Evolutionary conservation across 768 basidiomycete species (phyloP).

Genomic region (Krasilnikovozyma curviuscula): DNA sequence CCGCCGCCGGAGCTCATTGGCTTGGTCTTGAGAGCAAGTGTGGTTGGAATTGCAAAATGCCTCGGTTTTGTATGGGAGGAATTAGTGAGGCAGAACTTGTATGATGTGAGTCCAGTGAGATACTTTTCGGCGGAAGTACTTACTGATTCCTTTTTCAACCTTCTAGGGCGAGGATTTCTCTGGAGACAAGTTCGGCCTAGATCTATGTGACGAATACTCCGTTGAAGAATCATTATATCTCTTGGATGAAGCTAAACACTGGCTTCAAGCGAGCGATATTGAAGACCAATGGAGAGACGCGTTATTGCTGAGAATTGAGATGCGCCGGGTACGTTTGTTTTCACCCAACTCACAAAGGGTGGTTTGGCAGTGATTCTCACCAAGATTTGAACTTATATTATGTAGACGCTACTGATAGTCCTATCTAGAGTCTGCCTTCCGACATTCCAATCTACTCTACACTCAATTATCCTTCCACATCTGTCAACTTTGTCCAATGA

Average conservation of each 20-base stretch:
- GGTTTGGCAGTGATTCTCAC: neutral
- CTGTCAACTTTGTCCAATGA: neutral
- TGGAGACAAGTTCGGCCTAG: slow-evolving; percentile 67
- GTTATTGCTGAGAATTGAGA: slow-evolving; percentile 14
- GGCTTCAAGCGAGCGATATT: slow-evolving; percentile 30
- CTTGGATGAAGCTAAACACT: slow-evolving; percentile 43
- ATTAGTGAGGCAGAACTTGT: slow-evolving; percentile 48
- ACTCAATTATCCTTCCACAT: neutral
- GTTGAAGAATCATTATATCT: slow-evolving; percentile 36
- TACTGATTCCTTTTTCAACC: neutral
- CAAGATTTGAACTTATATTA: neutral
- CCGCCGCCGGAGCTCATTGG: slow-evolving; percentile 47
- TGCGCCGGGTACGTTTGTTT: slow-evolving; percentile 16
- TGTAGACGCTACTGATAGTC: slow-evolving; percentile 11
- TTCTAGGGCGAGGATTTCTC: slow-evolving; percentile 69
- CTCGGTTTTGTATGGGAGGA: slow-evolving; percentile 69
- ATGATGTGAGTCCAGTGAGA: slow-evolving; percentile 59
- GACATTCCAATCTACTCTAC: neutral
- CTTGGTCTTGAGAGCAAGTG: slow-evolving; percentile 45
- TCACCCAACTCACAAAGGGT: neutral
- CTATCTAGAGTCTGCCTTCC: slow-evolving; percentile 9
- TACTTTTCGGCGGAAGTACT: slow-evolving; percentile 9
- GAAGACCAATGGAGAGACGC: slow-evolving; percentile 12
- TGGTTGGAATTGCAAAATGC: slow-evolving; percentile 54
- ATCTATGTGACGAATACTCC: slow-evolving; percentile 45